These are phyloP conservation scores for Lactarius hatsudake DNA, from an alignment of 768 basidiomycete species.

Conservation along the genomic window DNA sequence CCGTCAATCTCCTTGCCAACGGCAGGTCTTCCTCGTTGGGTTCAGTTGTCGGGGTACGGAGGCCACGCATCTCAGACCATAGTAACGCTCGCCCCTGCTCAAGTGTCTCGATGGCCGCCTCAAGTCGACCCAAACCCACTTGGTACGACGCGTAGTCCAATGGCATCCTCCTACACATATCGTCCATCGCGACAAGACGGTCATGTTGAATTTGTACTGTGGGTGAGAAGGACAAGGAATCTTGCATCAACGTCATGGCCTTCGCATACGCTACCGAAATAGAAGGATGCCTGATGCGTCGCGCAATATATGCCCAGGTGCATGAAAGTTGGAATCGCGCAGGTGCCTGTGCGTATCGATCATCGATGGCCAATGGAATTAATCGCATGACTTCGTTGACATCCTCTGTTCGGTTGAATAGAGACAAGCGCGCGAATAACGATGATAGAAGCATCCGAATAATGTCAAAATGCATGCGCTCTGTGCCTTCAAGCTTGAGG, in stretches of 20 bases:
- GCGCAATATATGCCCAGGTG: neutral
- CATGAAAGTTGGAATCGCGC: neutral
- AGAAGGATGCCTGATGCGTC: neutral
- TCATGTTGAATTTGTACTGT: neutral
- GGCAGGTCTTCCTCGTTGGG: neutral
- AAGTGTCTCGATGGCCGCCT: neutral
- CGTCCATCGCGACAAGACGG: neutral
- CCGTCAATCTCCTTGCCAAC: neutral
- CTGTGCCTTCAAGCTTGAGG: neutral
- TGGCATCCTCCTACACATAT: neutral
- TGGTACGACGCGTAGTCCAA: neutral
- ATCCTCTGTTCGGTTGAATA: neutral
- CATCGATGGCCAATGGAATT: neutral
- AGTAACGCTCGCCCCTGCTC: neutral
- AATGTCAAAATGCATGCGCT: neutral
- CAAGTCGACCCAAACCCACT: neutral
- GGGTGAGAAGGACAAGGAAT: neutral
- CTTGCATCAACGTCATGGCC: neutral
- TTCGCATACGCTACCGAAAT: neutral
- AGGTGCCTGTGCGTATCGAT: neutral
- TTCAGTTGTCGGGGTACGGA: neutral
- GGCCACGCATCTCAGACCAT: neutral
- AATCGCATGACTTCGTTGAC: neutral
- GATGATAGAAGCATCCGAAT: neutral
- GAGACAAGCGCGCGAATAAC: neutral